Percentiles rank a stretch among this genome's conserved stretches.
phyloP scores from a whole-genome alignment of 1,139 yeast genomes.

The Nadsonia commutata region DNA sequence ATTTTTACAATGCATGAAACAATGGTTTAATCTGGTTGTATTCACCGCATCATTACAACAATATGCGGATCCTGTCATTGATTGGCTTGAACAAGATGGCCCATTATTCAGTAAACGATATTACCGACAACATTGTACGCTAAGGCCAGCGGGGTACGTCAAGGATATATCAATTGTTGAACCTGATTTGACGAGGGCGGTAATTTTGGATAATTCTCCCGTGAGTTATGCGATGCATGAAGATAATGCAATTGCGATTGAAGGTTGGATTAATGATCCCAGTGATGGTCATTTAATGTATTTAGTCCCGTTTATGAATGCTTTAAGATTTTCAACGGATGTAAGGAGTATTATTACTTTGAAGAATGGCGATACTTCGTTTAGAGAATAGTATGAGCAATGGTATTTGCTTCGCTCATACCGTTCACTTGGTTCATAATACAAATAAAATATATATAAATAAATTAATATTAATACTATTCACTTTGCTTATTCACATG shows the following conservation, averaged over 20 bases:
- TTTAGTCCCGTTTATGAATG: slow-evolving; percentile 65
- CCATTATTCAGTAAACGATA: slow-evolving; percentile 43
- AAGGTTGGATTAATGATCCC: slow-evolving; percentile 96
- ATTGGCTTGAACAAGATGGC: slow-evolving; percentile 55
- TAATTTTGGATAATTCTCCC: slow-evolving; percentile 87
- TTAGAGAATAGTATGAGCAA: slow-evolving; percentile 24
- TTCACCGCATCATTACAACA: slow-evolving; percentile 92
- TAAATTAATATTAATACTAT: no score
- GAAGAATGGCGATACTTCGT: slow-evolving; percentile 61
- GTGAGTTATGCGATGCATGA: slow-evolving; percentile 72
- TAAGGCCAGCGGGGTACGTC: slow-evolving; percentile 57
- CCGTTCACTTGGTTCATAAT: no score
- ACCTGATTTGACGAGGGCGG: slow-evolving; percentile 50
- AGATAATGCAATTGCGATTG: slow-evolving; percentile 80
- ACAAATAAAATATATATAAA: no score
- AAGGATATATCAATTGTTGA: slow-evolving; percentile 56
- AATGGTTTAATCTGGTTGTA: slow-evolving; percentile 80
- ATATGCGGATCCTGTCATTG: slow-evolving; percentile 94
- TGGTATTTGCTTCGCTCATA: no score
- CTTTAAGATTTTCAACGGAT: slow-evolving; percentile 69
- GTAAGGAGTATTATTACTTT: slow-evolving; percentile 71
- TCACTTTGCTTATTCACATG: no score
- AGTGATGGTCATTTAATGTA: slow-evolving; percentile 70
- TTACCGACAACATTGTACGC: slow-evolving; percentile 70
- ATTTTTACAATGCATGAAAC: slow-evolving; percentile 59